A percentile compares a stretch with the other conserved stretches of the same genome.
Conservation (phyloP, 306 rosid genomes). For the Boehmeria nivea region DNA sequence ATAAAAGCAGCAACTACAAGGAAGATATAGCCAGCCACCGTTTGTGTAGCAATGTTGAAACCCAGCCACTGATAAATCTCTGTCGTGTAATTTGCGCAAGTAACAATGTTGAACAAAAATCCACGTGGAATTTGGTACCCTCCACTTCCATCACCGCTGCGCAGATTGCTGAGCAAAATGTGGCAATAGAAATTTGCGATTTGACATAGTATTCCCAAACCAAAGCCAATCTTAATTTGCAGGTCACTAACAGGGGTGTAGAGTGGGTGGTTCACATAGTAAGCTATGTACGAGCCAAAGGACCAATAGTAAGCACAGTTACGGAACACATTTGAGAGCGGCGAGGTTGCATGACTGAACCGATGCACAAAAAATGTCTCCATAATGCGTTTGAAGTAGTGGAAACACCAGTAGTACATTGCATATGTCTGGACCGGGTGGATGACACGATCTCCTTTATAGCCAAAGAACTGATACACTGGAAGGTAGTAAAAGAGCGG, state of each 20-base stretch:
- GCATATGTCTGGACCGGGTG: conserved; percentile 88
- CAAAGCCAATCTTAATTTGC: conserved; percentile 93
- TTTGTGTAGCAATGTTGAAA: conserved; percentile 90
- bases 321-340: conserved; percentile 87
- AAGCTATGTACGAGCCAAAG: conserved; percentile 74
- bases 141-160: conserved; percentile 75
- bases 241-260: conserved; percentile 78
- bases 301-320: conserved; percentile 97
- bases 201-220: conserved; percentile 71
- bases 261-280: conserved; percentile 80
- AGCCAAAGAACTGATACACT: conserved; percentile 65
- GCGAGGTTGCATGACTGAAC: conserved; percentile 98
- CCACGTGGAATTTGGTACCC: conserved; percentile 93
- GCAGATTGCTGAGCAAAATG: conserved; percentile 69
- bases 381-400: conserved; percentile 82
- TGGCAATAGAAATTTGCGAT: conserved; percentile 74
- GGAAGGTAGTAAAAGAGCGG: conserved; percentile 85
- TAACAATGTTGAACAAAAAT: conserved; percentile 85
- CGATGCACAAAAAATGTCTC: conserved; percentile 92
- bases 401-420: conserved; percentile 92
- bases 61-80: conserved; percentile 99
- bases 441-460: conserved; percentile 70
- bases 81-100: conserved; percentile 94
- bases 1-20: conserved; percentile 65
- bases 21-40: conserved; percentile 78